Evolutionary conservation across 2,329 filamentous ascomycete species (phyloP), one percentile per base, ranked within the genome.

Genomic region (Exophiala sp.): DNA sequence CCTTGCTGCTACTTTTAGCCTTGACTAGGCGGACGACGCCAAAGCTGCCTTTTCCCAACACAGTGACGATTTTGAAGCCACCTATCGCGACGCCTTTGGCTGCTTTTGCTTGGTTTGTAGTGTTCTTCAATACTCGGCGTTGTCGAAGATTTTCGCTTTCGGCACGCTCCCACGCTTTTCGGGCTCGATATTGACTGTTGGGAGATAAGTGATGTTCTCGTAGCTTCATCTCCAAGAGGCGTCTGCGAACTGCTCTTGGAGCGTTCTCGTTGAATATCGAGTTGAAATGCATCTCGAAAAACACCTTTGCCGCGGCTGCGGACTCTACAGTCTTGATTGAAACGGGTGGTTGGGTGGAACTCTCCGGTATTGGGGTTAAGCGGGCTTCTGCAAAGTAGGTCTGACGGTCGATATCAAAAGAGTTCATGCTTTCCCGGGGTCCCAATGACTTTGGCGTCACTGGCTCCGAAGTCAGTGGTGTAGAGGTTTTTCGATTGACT

Each of bases 21-120:
- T 82, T 82, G 1, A 97, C 90, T 29, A 98, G 75, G 39, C 85
- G 80, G 13, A 98, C 93, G 19, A 95, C 83, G 0, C 93, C 91
- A 68, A 97, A 98, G 63, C 90, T 96, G 7, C 93, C 91, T 65
- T 93, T 95, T 0, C 93, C 90, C 3, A 97, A 75, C 14, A 94
- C 76, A 59, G 89, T 86, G 23, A 97, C 70, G 10, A 83, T 75
- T 57, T 95, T 85, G 62, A 91, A 96, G n/a, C 82, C 79, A 7
- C 81, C 78, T 18, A 77, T 65, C 37, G 75, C 74, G 11, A 77
- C 72, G 2, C 73, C 73, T 57, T 77, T 68, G 21, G 72, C 70
- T n/a, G 69, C 64, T 57, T 55, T 61, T 18, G 46, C 48, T 23
- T 64, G 63, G 39, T 75, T 71, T 13, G 78, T 79, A 38, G 76